Conservation (phyloP, 306 rosid genomes). For the Cucurbita maxima region DNA sequence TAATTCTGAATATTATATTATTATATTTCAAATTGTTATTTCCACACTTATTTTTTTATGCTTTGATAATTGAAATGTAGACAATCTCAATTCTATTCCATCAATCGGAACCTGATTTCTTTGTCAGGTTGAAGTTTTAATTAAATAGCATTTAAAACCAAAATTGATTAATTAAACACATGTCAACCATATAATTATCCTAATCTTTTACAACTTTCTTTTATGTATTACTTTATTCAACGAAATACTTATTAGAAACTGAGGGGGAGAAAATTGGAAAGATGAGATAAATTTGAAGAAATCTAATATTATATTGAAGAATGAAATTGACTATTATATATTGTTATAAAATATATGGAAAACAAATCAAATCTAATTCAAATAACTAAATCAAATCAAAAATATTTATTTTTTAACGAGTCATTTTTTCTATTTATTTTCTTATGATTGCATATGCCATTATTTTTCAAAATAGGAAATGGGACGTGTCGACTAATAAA, state of each 20-base stretch:
- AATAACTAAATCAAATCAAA: no score
- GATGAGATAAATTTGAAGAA: no score
- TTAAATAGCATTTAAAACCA: not conserved
- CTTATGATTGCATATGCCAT: not conserved
- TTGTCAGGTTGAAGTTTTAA: not conserved
- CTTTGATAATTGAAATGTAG: not conserved
- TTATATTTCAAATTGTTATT: not conserved
- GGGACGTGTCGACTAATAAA: not conserved
- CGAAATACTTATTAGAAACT: no score
- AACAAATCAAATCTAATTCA: no score
- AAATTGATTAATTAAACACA: not conserved
- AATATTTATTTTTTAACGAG: no score
- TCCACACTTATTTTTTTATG: not conserved
- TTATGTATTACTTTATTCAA: no score
- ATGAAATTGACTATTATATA: no score
- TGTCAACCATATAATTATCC: no score
- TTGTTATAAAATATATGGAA: no score
- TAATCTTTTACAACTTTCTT: no score
- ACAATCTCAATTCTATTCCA: not conserved
- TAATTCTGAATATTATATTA: not conserved
- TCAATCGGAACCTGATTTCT: not conserved
- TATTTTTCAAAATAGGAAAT: not conserved
- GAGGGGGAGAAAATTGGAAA: rapidly evolving
- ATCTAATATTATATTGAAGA: no score
- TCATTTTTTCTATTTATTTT: no score